These are phyloP conservation scores for Phialophora chinensis DNA, from an alignment of 2,329 filamentous ascomycete species.

Conservation along the genomic window DNA sequence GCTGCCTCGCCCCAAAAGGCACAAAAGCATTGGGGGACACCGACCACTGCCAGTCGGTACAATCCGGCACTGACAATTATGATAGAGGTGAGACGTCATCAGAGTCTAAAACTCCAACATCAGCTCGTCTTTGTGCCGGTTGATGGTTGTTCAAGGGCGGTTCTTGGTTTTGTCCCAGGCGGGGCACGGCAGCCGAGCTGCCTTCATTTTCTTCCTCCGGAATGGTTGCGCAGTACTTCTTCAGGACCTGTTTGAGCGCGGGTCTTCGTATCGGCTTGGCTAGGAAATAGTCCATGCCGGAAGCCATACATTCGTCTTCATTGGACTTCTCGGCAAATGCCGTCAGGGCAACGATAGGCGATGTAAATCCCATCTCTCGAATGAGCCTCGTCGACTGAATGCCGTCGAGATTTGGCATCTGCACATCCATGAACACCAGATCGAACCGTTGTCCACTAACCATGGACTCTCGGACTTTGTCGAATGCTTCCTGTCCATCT, in stretches of 20 bases:
- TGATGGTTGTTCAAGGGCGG: conserved; percentile 7
- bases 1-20: neutral
- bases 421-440: conserved; percentile 94
- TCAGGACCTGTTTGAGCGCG: conserved; percentile 82
- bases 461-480: conserved; percentile 83
- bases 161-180: conserved; percentile 1
- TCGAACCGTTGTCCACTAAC: conserved; percentile 74
- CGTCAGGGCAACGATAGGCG: conserved; percentile 87
- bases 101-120: conserved; percentile 18
- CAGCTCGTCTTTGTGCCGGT: conserved; percentile 6
- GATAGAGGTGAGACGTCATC: conserved; percentile 33
- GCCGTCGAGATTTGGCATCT: conserved; percentile 92
- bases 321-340: conserved; percentile 92
- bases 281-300: conserved; percentile 91
- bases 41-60: neutral
- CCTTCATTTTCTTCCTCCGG: conserved; percentile 67
- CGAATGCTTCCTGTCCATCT: conserved; percentile 84
- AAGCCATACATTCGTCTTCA: conserved; percentile 82
- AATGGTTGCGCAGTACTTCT: conserved; percentile 80
- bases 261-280: conserved; percentile 77
- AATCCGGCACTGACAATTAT: conserved; percentile 11
- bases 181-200: conserved; percentile 25
- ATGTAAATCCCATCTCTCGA: conserved; percentile 81
- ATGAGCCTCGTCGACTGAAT: conserved; percentile 85
- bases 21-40: neutral